Evolutionary conservation across 164 flowering plant species (phyloP).

Genomic region (Umbellularia californica): DNA sequence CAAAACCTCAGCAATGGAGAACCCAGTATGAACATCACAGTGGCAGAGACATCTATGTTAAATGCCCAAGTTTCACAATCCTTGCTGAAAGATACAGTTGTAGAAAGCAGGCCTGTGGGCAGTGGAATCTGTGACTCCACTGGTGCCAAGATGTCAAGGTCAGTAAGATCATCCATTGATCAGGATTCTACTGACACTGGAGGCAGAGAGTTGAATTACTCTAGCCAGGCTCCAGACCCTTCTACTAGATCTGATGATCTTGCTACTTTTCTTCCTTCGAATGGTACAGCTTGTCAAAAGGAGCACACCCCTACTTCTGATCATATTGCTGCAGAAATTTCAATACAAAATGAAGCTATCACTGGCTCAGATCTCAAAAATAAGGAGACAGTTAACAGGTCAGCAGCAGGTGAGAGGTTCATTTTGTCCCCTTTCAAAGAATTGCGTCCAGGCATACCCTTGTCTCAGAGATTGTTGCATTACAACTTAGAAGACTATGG

Average conservation of each 20-base stretch:
- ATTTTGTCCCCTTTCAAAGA: slow-evolving; percentile 4
- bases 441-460: background rate
- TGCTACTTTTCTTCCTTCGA: slow-evolving; percentile 13
- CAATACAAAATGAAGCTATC: slow-evolving; percentile 8
- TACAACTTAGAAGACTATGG: slow-evolving; percentile 28
- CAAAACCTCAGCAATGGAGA: background rate
- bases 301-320: slow-evolving; percentile 7
- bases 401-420: slow-evolving; percentile 1
- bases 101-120: background rate
- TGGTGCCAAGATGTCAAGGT: background rate
- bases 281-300: slow-evolving; percentile 10
- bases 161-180: background rate
- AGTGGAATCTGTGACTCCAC: background rate
- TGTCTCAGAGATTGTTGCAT: slow-evolving; percentile 13
- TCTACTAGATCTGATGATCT: background rate
- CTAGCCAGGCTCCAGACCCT: background rate
- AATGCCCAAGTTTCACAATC: slow-evolving; percentile 10
- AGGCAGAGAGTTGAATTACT: background rate
- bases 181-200: too few species aligned
- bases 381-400: background rate
- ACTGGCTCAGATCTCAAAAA: slow-evolving; percentile 7
- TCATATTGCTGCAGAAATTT: slow-evolving; percentile 19
- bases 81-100: background rate
- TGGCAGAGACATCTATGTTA: slow-evolving; percentile 15
- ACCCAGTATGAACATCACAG: slow-evolving; percentile 15